phyloP scores from a whole-genome alignment of 352 stramenopile genomes.

The Phytophthora foliorum region DNA sequence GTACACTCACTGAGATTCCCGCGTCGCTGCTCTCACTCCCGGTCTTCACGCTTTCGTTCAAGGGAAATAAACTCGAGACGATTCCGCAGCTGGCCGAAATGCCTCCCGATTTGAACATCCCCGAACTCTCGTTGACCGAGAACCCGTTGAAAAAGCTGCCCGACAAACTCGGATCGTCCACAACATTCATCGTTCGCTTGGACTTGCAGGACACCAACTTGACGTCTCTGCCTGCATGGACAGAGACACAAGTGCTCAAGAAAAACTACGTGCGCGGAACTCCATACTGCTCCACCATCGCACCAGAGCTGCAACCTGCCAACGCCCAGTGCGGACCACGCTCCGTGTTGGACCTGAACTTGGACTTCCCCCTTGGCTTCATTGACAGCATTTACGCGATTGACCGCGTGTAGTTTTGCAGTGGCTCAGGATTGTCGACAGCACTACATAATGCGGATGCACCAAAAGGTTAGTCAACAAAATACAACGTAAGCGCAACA shows the following conservation, averaged over 20 bases:
- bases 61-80: constrained; percentile 19
- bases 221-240: constrained; percentile 5
- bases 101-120: neutral
- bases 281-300: constrained; percentile 18
- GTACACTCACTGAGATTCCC: constrained; percentile 9
- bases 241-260: constrained; percentile 11
- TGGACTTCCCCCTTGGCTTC: constrained; percentile 9
- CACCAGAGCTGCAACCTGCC: neutral
- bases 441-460: neutral
- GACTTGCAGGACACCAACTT: constrained; percentile 22
- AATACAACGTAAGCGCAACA: neutral
- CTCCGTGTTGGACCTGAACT: constrained; percentile 5
- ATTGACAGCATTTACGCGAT: constrained; percentile 9
- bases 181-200: constrained; percentile 9
- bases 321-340: constrained; percentile 10
- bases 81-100: constrained; percentile 11
- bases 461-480: neutral
- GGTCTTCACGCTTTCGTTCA: constrained; percentile 19
- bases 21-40: constrained; percentile 11
- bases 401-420: neutral
- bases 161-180: neutral
- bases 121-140: constrained; percentile 3
- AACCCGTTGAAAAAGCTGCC: constrained; percentile 17
- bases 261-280: constrained; percentile 14
- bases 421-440: neutral